These are phyloP conservation scores for Fusarium ambrosium DNA, from an alignment of 2,329 filamentous ascomycete genomes.

Conservation along the genomic window DNA sequence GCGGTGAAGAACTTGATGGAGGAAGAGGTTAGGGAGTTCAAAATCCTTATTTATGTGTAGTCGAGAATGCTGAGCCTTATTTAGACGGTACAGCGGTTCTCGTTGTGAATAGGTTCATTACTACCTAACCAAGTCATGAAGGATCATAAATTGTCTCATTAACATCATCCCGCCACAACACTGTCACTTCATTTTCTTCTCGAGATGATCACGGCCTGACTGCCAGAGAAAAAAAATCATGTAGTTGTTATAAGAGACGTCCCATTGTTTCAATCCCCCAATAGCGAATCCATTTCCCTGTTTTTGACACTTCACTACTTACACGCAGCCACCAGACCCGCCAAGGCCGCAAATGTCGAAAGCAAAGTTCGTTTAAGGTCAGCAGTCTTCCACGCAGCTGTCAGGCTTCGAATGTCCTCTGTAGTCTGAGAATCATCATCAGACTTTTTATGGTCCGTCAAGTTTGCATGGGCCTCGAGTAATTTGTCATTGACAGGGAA, in stretches of 20 bases:
- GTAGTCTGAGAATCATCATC: neutral
- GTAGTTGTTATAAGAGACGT: neutral
- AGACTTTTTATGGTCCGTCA: neutral
- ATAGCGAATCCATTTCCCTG: neutral
- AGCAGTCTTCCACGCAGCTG: neutral
- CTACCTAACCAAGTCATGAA: neutral
- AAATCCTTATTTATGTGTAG: too few species aligned
- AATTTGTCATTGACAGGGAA: constrained; percentile 9
- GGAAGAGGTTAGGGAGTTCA: too few species aligned
- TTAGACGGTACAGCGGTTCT: neutral
- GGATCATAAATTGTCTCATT: neutral
- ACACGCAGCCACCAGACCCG: neutral
- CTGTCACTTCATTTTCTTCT: neutral
- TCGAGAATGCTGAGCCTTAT: neutral
- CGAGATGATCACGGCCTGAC: neutral
- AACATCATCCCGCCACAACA: neutral
- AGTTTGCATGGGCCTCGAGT: neutral
- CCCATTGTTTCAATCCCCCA: neutral
- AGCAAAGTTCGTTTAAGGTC: neutral
- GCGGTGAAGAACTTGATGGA: neutral
- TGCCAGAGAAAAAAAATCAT: neutral
- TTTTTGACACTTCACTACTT: neutral
- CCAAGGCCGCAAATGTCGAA: neutral
- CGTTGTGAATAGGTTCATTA: neutral
- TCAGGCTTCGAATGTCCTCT: neutral